Percentiles rank a stretch among this genome's conserved stretches.
These are phyloP conservation scores for Tylopilus sp. DNA, from an alignment of 768 basidiomycete species.

Conservation along the genomic window DNA sequence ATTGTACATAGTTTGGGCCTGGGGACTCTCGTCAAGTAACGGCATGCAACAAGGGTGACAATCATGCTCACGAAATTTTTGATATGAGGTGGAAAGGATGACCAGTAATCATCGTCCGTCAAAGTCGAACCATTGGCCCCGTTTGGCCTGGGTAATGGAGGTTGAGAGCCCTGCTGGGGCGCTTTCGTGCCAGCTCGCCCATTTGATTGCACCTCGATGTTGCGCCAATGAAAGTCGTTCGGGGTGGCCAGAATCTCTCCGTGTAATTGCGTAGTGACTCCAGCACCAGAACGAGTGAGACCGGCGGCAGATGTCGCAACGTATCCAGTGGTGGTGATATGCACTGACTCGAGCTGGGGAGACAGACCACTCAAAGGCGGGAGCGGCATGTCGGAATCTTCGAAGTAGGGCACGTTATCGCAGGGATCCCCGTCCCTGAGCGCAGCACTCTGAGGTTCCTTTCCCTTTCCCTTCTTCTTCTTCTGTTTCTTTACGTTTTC, in stretches of 20 bases:
- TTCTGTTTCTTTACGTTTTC: slow-evolving; percentile 39
- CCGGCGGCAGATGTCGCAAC: slow-evolving; percentile 36
- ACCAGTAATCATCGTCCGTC: slow-evolving; percentile 67
- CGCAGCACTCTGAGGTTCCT: slow-evolving; percentile 16
- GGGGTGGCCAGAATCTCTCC: slow-evolving; percentile 59
- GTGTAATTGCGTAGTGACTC: slow-evolving; percentile 41
- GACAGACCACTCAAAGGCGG: slow-evolving; percentile 37
- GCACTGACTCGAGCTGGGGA: slow-evolving; percentile 47
- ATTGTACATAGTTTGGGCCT: slow-evolving; percentile 64
- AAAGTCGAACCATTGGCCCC: slow-evolving; percentile 19
- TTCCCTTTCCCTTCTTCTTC: slow-evolving; percentile 45
- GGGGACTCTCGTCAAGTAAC: slow-evolving; percentile 31
- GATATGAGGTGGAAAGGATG: slow-evolving; percentile 62
- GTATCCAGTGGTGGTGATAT: slow-evolving; percentile 44
- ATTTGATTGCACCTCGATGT: slow-evolving; percentile 28
- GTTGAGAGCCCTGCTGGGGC: slow-evolving; percentile 12
- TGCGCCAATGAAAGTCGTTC: slow-evolving; percentile 56
- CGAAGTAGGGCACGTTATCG: slow-evolving; percentile 26
- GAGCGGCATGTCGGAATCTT: slow-evolving; percentile 16
- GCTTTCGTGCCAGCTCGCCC: slow-evolving; percentile 27
- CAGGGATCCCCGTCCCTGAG: slow-evolving; percentile 15
- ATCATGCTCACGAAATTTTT: slow-evolving; percentile 59
- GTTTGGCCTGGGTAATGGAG: slow-evolving; percentile 22
- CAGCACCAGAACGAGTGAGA: slow-evolving; percentile 30
- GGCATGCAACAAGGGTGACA: slow-evolving; percentile 19